Base-by-base conservation (phyloP, 2,329 filamentous ascomycete genomes). In the Ophiostoma quercus region DNA sequence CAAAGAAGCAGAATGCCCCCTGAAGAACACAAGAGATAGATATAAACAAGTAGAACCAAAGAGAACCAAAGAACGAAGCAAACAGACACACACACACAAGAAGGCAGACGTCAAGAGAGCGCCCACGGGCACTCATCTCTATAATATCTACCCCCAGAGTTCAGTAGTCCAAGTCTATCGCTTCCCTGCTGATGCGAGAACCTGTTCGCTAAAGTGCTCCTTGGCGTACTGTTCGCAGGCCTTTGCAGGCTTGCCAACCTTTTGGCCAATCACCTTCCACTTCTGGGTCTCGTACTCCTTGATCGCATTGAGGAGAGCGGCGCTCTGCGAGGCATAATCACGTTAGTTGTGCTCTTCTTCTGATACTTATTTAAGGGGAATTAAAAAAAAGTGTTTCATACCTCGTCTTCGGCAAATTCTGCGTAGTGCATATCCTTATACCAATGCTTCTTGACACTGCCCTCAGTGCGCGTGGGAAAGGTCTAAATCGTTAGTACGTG, bases 361-460 rank as follows among this genome's bases (percentile, higher is more conserved):
- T n/a, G 25, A 66, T 29, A 39, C 19, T 5, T 11, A 37, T n/a
- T n/a, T n/a, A n/a, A 47, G 16, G 16, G 14, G 16, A 14, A n/a
- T n/a, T n/a, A 47, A 19, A 47, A n/a, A 19, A 7, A 47, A 47
- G 22, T 6, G 25, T 12, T 43, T 51, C 82, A 79, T 85, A 96
- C 92, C 88, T 97, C 95, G 77, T 98, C 93, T 83, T 97, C 94
- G 67, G 92, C 94, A 79, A 99, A 98, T 78, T 98, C 95, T 74
- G 95, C 95, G 79, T 98, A 98, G 78, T 99, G 95, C 95, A 99
- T 99, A 76, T 99, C 95, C 92, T 98, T 98, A 81, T 99, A 98
- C 94, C 95, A 99, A 79, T 99, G 95, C 82, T 98, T 99, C 85
- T 98, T 99, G 29, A 99, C 95, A 77, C 94, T 97, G 8, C 95